Conservation (phyloP, 2,329 filamentous ascomycete species). For the Bertia moriformis region DNA sequence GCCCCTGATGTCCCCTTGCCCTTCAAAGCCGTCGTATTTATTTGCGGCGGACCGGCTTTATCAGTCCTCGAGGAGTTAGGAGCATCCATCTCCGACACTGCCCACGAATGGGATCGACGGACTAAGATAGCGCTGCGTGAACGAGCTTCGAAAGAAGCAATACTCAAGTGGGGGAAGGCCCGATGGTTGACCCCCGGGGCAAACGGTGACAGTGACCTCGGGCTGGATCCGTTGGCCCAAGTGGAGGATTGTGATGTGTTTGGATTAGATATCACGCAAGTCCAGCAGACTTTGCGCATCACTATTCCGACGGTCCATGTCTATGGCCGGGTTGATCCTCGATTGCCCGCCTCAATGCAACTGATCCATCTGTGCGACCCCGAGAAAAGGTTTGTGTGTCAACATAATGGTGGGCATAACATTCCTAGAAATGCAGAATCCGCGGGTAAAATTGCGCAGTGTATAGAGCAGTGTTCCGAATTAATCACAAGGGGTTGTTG, state of each 20-base stretch:
- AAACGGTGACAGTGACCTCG: too few relatives aligned
- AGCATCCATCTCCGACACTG: constrained; percentile 12
- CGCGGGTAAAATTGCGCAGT: too few relatives aligned
- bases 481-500: too few relatives aligned
- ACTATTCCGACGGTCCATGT: constrained; percentile 24
- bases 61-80: constrained; percentile 17
- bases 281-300: constrained; percentile 11
- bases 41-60: constrained; percentile 21
- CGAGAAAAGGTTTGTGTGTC: constrained; percentile 12
- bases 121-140: constrained; percentile 10
- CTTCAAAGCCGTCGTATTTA: constrained; percentile 24
- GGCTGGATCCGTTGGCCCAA: too few relatives aligned
- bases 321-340: constrained; percentile 21
- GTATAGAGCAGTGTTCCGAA: too few relatives aligned
- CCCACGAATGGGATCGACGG: constrained; percentile 12
- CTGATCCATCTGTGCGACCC: constrained; percentile 17
- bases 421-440: constrained; percentile 24
- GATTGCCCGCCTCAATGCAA: constrained; percentile 19
- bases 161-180: constrained; percentile 2
- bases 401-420: constrained; percentile 25
- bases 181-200: constrained; percentile 8
- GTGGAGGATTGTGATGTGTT: constrained; percentile 5
- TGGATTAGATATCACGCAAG: constrained; percentile 3
- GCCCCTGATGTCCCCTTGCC: too few relatives aligned
- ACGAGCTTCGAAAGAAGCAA: constrained; percentile 8